Base-by-base conservation (phyloP, 768 basidiomycete genomes). In the Calocera cornea region DNA sequence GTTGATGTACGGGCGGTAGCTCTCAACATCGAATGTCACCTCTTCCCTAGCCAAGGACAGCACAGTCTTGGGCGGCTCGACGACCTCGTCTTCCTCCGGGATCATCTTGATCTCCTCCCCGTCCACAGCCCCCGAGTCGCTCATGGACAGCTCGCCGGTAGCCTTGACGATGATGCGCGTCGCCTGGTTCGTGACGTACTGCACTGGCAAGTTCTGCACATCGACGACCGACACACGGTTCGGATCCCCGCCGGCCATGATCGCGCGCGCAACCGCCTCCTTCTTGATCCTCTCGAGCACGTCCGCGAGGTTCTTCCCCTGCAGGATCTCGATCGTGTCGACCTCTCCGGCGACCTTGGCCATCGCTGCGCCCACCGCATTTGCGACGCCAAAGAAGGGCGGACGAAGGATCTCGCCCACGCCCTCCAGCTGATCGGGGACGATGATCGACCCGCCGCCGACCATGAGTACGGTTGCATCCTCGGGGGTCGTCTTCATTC, bases 261-360 rank as follows among this genome's bases (percentile, higher is more conserved):
- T 74, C 1, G 83, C 82, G 17, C 76, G 77, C 7, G 75, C 73
- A 19, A 82, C 77, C 8, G 84, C 80, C 69, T 78, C 70, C 67
- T 73, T 34, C 70, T 80, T 78, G 50, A 78, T 76, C 19, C 64
- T 64, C 44, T 75, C 75, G 19, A 76, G 72, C 11, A 79, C 78
- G 34, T 75, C 74, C 11, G 73, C 70, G 11, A 79, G 71, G 10
- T 71, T 68, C 2, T 71, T 71, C 22, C 68, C 74, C n/a, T 74
- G 72, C 0, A 78, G 71, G 33, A 78, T 71, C 68, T 79, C 76
- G 65, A 81, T 76, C 12, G 78, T 77, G 67, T 80, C 80, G 1
- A 82, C 83, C 16, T 83, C 83, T 2, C 86, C 85, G 1, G 86
- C 82, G 2, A 86, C 85, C 66, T 87, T 85, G 14, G 86, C 86